Conservation (phyloP, 495 filamentous ascomycete genomes). For the Talaromyces wortmannii region DNA sequence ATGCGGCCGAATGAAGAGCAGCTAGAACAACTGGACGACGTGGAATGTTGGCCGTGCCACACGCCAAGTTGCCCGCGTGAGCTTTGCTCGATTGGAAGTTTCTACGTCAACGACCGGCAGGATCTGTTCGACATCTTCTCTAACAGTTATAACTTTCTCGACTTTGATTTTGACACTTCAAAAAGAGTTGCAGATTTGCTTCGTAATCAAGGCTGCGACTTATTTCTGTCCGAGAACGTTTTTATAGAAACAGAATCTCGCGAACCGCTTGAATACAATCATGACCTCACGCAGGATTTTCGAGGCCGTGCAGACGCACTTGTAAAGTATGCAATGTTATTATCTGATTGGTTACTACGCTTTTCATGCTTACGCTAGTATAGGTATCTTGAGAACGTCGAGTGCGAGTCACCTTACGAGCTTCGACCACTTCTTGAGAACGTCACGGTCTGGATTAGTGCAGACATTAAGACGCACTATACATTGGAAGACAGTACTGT, state of each 20-base stretch:
- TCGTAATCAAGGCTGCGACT: neutral
- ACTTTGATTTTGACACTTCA: slow-evolving; percentile 1
- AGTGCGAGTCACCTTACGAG: slow-evolving; percentile 1
- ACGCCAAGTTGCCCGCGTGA: neutral
- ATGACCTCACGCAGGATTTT: slow-evolving; percentile 1
- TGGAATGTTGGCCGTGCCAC: slow-evolving; percentile 1
- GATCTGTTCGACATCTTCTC: slow-evolving; percentile 3
- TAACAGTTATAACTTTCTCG: neutral
- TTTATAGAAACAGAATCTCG: neutral
- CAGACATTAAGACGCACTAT: slow-evolving; percentile 3
- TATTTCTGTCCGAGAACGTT: slow-evolving; percentile 1
- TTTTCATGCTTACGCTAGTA: neutral
- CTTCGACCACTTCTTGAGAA: neutral
- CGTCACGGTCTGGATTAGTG: slow-evolving; percentile 1
- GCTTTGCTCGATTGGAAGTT: slow-evolving; percentile 1
- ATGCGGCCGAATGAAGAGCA: neutral
- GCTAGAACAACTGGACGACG: neutral
- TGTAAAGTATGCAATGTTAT: slow-evolving; percentile 2
- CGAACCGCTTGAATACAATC: neutral
- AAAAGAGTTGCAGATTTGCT: slow-evolving; percentile 1
- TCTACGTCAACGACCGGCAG: slow-evolving; percentile 1
- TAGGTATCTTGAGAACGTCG: slow-evolving; percentile 1
- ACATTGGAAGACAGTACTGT: neutral
- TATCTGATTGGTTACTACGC: neutral
- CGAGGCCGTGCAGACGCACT: neutral